phyloP scores from a whole-genome alignment of 164 flowering plant genomes.

The Kingdonia uniflora region DNA sequence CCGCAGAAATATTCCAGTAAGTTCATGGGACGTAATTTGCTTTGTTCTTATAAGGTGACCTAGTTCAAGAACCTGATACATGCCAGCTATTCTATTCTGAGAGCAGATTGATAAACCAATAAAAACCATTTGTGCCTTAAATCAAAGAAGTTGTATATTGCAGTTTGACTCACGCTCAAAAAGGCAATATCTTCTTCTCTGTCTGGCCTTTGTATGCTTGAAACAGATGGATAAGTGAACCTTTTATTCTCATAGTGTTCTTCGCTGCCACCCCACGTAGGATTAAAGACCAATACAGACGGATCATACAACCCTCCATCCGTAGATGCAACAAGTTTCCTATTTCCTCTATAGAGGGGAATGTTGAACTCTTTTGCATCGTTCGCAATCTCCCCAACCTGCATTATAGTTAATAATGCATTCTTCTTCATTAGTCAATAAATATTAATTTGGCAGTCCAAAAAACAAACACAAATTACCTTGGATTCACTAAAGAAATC shows the following conservation, averaged over 20 bases:
- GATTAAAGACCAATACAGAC: conserved; percentile 58
- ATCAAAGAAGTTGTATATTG: not conserved
- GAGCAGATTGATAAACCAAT: no score
- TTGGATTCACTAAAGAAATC: conserved; percentile 46
- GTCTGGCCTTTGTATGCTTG: conserved; percentile 35
- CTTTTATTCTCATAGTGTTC: conserved; percentile 8
- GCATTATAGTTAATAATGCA: not conserved
- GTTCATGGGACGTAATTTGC: conserved; percentile 70
- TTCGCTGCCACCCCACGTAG: conserved; percentile 34
- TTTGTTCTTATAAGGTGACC: conserved; percentile 61
- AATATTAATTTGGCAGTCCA: not conserved
- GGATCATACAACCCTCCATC: conserved; percentile 77
- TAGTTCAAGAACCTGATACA: conserved; percentile 58
- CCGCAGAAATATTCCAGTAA: conserved; percentile 46
- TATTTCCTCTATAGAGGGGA: conserved; percentile 46
- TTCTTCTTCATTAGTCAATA: not conserved
- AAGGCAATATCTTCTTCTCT: conserved; percentile 62
- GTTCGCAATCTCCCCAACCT: conserved; percentile 61
- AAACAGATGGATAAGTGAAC: conserved; percentile 35
- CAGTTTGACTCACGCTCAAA: conserved; percentile 55
- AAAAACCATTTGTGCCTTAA: no score
- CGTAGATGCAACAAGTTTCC: conserved; percentile 61
- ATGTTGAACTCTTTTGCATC: conserved; percentile 55
- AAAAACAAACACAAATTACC: conserved; percentile 24
- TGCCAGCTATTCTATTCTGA: not conserved